Evolutionary conservation across 2,329 filamentous ascomycete genomes (phyloP), one percentile per base, ranked within the genome.

Genomic region (Berkeleyomyces rouxiae): DNA sequence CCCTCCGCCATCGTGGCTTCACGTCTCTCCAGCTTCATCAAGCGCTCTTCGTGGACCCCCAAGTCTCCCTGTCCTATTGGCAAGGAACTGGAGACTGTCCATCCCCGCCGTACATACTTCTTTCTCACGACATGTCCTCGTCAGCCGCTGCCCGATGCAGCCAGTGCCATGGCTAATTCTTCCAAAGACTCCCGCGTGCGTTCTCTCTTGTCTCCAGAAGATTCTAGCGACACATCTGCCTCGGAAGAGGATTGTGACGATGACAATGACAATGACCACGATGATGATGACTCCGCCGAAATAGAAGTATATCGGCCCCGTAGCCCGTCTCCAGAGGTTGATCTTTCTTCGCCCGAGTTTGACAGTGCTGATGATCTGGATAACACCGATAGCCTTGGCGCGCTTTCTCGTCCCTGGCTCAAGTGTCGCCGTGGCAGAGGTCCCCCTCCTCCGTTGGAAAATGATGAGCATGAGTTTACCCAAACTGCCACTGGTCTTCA

Each of bases 401-500:
- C 82, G 70, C 84, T 85, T 36, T 75, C 79, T 58, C 71, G 68
- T 63, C 46, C 63, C 13, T 65, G 61, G 63, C 33, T 63, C n/a
- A 73, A 70, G 65, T 70, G 70, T 64, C 70, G 73, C 69, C 70
- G 74, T 67, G 69, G 72, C 65, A 84, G 88, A 65, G 87, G 86
- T n/a, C 84, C 87, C 33, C 93, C 89, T 66, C 91, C 92, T 60
- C 90, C 90, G 13, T 79, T 97, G 44, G 92, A 97, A 75, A 90
- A 88, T 69, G 92, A 97, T 68, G 92, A 97, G 77, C 88, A 87
- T 70, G 93, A 97, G 73, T 99, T 99, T 71, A 96, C 92, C 5
- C 89, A 95, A 74, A 97, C 91, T 1, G 93, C 93, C 13, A 88
- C 90, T 67, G 89, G 86, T 58, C 82, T 97, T 68, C 88, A 83